Percentiles rank a stretch among this genome's conserved stretches.
These are phyloP conservation scores for Chlamydomonas sphaeroides DNA, from an alignment of 139 green algal genomes.

Conservation along the genomic window DNA sequence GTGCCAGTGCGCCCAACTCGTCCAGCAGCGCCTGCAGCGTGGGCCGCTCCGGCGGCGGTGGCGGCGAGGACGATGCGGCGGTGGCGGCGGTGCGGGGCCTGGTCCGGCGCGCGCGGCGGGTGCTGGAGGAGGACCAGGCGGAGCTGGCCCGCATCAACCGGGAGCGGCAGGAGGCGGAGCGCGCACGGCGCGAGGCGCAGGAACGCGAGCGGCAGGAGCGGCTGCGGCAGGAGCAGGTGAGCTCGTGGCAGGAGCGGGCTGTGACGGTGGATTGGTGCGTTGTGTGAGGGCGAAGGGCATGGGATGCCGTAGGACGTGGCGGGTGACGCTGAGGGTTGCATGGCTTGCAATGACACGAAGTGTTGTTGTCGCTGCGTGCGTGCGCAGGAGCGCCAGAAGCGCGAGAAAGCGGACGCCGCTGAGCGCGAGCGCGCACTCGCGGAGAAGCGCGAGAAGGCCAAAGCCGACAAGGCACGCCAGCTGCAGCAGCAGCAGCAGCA, in stretches of 20 bases:
- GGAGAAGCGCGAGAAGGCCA: conserved; percentile 50
- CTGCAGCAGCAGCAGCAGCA: conserved; percentile 27
- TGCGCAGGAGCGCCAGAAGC: conserved; percentile 56
- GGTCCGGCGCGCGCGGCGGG: conserved; percentile 37
- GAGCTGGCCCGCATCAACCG: conserved; percentile 51
- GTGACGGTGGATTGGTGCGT: background rate
- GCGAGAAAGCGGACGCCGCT: conserved; percentile 52
- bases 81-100: conserved; percentile 43
- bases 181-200: conserved; percentile 36
- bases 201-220: conserved; percentile 48
- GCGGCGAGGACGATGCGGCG: background rate
- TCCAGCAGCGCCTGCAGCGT: too few species aligned
- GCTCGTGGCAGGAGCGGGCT: background rate
- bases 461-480: conserved; percentile 21
- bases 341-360: too few species aligned
- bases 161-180: conserved; percentile 50
- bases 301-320: too few species aligned
- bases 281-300: too few species aligned
- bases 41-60: background rate
- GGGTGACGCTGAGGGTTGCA: too few species aligned
- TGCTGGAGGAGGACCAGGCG: conserved; percentile 55
- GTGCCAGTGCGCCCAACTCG: too few species aligned
- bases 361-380: too few species aligned
- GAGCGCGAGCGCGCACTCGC: conserved; percentile 59
- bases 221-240: conserved; percentile 26